Evolutionary conservation across 2,329 filamentous ascomycete species (phyloP).

Genomic region (Sordariomycetes sp.): DNA sequence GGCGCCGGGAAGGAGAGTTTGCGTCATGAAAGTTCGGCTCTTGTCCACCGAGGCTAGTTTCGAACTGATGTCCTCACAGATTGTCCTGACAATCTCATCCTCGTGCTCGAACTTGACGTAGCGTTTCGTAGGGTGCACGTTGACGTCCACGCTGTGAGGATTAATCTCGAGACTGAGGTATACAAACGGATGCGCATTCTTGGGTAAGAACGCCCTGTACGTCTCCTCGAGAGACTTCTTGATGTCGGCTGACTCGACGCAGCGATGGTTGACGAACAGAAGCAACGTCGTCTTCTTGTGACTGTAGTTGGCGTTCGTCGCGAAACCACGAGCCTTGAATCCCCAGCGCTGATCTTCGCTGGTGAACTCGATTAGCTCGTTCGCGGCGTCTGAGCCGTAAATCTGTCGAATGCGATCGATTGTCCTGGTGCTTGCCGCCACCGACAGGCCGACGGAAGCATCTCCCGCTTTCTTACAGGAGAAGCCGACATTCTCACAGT

Average conservation of each 20-base stretch:
- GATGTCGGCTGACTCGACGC: conserved; percentile 80
- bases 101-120: conserved; percentile 98
- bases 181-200: conserved; percentile 86
- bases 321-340: conserved; percentile 70
- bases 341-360: conserved; percentile 68
- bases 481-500: conserved; percentile 85
- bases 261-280: conserved; percentile 92
- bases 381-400: conserved; percentile 73
- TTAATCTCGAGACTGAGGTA: conserved; percentile 92
- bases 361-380: conserved; percentile 72
- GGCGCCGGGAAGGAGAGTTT: conserved; percentile 72
- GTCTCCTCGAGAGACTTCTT: conserved; percentile 88
- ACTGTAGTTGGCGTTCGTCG: conserved; percentile 90
- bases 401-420: conserved; percentile 85
- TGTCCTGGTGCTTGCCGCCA: conserved; percentile 60
- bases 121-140: conserved; percentile 92
- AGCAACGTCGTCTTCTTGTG: conserved; percentile 81
- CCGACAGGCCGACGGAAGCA: conserved; percentile 68
- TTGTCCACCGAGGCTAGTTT: conserved; percentile 81
- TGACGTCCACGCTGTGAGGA: conserved; percentile 86
- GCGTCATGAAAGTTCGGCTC: conserved; percentile 88
- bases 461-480: conserved; percentile 96
- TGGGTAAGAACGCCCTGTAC: conserved; percentile 79
- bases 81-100: conserved; percentile 82
- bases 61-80: conserved; percentile 70